Evolutionary conservation across 192 early-diverging fungal genomes (phyloP), one percentile per base, ranked within the genome.

Genomic region (Phlyctochytrium planicorne): DNA sequence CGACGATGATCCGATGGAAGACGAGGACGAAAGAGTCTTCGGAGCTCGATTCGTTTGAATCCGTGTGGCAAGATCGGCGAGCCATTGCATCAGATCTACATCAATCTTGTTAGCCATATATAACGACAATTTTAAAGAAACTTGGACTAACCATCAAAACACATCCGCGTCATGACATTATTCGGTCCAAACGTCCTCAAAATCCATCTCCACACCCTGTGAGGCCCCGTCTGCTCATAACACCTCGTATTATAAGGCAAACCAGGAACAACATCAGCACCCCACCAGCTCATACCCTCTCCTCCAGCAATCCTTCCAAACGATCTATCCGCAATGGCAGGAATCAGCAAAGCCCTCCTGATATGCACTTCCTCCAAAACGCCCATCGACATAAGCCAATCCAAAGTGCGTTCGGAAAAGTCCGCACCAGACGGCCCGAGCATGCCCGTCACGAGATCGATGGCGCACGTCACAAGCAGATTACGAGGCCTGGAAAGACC

Each of bases 161-260:
- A 69, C 30, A 62, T 62, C 10, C 3, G 25, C 30, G 68, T 63
- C 30, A 69, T 30, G 16, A 53, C 60, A 53, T 69, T 59, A 23
- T 20, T n/a, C 3, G 33, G 36, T 0, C 68, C 68, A 20, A 69
- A 69, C 37, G 6, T 12, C 12, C 30, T 14, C 35, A 69, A 34
- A 3, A 69, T 60, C 68, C 68, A 69, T 12, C 23, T 30, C 68
- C 68, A 69, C 2, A 62, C 40, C 16, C 23, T 10, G 20, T 69
- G 29, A 37, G 68, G 68, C 23, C 53, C 14, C 34, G 36, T 34
- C 52, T 69, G 59, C 61, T 69, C 68, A 34, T 63, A 69, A 63
- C 68, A 69, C 24, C 68, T 33, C 25, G 68, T 69, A 16, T 34
- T 63, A 53, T 69, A 69, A 12, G 68, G 68, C 1, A 69, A 29